Percentiles rank a stretch among this genome's conserved stretches.
These are phyloP conservation scores for Bothriochloa decipiens DNA, from an alignment of 176 grass and related monocot species.

Conservation along the genomic window DNA sequence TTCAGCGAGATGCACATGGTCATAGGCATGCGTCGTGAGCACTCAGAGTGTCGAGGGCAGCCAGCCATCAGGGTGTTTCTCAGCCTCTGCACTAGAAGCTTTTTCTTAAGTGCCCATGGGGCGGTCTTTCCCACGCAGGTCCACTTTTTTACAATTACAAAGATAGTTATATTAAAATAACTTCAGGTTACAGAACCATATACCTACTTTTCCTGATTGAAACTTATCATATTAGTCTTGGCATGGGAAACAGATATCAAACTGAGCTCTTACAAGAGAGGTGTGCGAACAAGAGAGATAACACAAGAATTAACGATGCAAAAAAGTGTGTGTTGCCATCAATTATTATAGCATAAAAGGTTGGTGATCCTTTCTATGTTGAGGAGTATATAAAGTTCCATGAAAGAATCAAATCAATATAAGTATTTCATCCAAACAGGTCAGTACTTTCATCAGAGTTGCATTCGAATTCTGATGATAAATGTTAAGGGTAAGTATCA, in stretches of 20 bases:
- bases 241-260: background rate
- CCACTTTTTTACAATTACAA: background rate
- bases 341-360: background rate
- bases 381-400: background rate
- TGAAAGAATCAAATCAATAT: too few species aligned
- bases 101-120: too few species aligned
- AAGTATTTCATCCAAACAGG: background rate
- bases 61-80: too few species aligned
- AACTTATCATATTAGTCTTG: background rate
- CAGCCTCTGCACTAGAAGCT: too few species aligned
- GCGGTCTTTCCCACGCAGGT: too few species aligned
- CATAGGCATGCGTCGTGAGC: too few species aligned
- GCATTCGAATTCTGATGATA: background rate
- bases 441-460: background rate
- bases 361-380: background rate
- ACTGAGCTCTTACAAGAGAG: background rate
- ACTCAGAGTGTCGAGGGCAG: too few species aligned
- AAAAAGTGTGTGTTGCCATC: background rate
- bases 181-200: background rate
- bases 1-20: too few species aligned
- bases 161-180: conserved; percentile 4
- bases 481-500: background rate
- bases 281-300: background rate
- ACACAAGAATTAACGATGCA: background rate
- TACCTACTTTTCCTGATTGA: conserved; percentile 13